Evolutionary conservation across 306 rosid genomes (phyloP).

Genomic region (Castanospermum australe): DNA sequence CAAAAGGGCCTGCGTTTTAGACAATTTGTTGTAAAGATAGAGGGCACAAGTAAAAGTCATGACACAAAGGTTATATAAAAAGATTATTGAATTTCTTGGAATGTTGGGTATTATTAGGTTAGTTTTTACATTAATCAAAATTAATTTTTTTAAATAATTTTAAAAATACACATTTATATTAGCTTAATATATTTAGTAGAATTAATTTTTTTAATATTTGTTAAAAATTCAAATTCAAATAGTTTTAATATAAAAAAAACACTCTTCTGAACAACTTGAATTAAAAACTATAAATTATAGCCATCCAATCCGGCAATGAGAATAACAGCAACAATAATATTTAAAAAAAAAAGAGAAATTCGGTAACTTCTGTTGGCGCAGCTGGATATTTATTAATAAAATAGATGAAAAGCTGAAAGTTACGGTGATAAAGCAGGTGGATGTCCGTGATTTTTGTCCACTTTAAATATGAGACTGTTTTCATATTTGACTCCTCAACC

Average conservation of each 20-base stretch:
- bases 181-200: no score
- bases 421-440: neutral
- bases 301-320: neutral
- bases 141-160: no score
- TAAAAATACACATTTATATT: no score
- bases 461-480: neutral
- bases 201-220: no score
- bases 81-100: no score
- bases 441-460: neutral
- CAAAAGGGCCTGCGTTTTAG: constrained; percentile 8
- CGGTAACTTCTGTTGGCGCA: neutral
- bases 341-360: neutral
- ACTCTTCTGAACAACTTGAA: no score
- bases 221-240: no score
- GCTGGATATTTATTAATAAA: neutral
- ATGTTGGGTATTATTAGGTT: no score
- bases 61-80: neutral
- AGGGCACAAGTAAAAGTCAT: neutral
- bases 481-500: neutral
- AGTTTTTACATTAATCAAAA: no score
- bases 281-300: neutral
- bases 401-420: neutral
- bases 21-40: neutral
- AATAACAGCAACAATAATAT: neutral
- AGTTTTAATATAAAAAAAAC: no score